A percentile compares a stretch with the other conserved stretches of the same genome.
phyloP scores from a whole-genome alignment of 441 rosid species.

The Erysimum cheiri region DNA sequence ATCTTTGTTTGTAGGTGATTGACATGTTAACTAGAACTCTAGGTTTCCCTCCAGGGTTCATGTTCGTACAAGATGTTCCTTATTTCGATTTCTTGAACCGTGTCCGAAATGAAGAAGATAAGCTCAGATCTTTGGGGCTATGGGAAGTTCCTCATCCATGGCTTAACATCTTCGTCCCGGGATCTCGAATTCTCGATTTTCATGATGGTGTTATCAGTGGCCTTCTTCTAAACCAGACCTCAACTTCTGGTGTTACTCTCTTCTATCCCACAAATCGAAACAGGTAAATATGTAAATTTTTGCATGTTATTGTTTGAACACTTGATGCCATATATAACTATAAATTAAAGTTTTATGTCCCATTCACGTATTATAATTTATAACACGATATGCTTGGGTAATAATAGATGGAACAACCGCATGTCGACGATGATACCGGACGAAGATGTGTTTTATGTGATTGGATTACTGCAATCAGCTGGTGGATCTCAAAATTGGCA shows the following conservation, averaged over 20 bases:
- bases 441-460: conserved; percentile 79
- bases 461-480: conserved; percentile 78
- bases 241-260: conserved; percentile 75
- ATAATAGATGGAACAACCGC: conserved; percentile 76
- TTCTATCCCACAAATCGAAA: conserved; percentile 80
- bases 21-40: conserved; percentile 49
- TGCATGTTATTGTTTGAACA: not conserved
- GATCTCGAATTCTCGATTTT: conserved; percentile 67
- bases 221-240: conserved; percentile 65
- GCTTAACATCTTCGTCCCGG: conserved; percentile 83
- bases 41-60: conserved; percentile 52
- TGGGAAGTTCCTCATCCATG: conserved; percentile 99
- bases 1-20: conserved; percentile 50
- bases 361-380: not conserved
- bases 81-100: conserved; percentile 76
- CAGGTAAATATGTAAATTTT: conserved; percentile 53
- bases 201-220: conserved; percentile 66
- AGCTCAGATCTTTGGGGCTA: conserved; percentile 65
- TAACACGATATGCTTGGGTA: conserved; percentile 11
- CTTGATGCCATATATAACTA: not conserved
- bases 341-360: not conserved
- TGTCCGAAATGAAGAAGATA: conserved; percentile 71
- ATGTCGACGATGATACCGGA: conserved; percentile 78
- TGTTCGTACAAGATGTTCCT: conserved; percentile 63
- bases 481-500: conserved; percentile 61